Conservation (phyloP, 257 asterid genomes). For the Capsicum pubescens region DNA sequence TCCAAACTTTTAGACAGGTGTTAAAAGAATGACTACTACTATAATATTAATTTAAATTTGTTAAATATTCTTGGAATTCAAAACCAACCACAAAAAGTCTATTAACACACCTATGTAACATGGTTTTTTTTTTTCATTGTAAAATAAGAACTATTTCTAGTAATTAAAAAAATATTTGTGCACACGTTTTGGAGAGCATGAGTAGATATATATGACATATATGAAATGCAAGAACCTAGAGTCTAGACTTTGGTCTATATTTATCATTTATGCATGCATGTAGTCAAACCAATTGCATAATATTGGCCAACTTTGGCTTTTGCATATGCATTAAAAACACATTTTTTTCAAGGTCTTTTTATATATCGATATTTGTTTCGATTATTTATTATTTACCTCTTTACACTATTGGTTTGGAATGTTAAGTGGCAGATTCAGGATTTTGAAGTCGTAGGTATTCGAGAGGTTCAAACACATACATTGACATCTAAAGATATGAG, state of each 20-base stretch:
- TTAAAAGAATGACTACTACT: not conserved
- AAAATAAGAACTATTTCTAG: not conserved
- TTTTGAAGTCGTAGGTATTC: no score
- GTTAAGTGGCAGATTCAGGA: no score
- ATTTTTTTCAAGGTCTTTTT: not conserved
- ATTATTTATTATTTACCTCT: no score
- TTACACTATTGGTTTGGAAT: no score
- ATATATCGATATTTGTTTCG: not conserved
- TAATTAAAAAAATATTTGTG: not conserved
- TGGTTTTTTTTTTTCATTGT: not conserved
- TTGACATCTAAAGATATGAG: no score
- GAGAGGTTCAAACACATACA: no score
- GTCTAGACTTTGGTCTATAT: not conserved
- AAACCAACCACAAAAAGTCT: no score
- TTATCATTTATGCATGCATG: not conserved
- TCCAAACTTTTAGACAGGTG: not conserved
- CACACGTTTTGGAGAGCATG: not conserved
- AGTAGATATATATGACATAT: not conserved
- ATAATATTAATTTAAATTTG: not conserved
- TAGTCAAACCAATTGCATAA: not conserved
- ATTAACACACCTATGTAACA: no score
- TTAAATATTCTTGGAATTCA: not conserved
- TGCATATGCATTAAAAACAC: conserved; percentile 9
- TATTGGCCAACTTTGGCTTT: conserved; percentile 13
- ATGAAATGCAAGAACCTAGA: not conserved